Conservation (phyloP, 495 filamentous ascomycete species). For the Baudoinia panamericana region DNA sequence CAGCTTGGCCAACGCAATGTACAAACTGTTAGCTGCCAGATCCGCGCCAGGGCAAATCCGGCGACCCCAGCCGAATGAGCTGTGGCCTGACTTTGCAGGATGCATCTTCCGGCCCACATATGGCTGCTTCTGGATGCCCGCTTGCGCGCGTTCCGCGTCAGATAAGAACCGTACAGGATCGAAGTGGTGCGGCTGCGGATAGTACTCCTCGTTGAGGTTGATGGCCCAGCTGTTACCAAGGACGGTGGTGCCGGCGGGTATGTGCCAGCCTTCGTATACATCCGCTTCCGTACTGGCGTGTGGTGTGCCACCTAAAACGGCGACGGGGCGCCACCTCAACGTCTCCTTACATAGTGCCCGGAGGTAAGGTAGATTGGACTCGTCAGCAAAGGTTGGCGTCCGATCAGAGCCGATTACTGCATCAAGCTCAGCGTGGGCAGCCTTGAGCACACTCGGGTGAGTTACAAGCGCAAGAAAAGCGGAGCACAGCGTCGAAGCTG, state of each 20-base stretch:
- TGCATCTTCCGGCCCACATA: slow-evolving; percentile 27
- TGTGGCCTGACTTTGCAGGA: slow-evolving; percentile 34
- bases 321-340: slow-evolving; percentile 48
- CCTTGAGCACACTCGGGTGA: slow-evolving; percentile 36
- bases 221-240: slow-evolving; percentile 55
- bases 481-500: slow-evolving; percentile 45
- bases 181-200: slow-evolving; percentile 50
- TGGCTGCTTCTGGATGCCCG: slow-evolving; percentile 26
- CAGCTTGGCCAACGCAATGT: slow-evolving; percentile 26
- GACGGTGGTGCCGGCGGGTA: slow-evolving; percentile 40
- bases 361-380: slow-evolving; percentile 39
- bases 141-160: slow-evolving; percentile 2
- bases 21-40: slow-evolving; percentile 26
- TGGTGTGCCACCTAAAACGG: slow-evolving; percentile 46
- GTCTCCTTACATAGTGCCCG: slow-evolving; percentile 42
- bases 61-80: slow-evolving; percentile 38
- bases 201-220: slow-evolving; percentile 43
- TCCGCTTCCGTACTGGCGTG: slow-evolving; percentile 49
- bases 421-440: slow-evolving; percentile 43
- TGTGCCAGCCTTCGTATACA: slow-evolving; percentile 34
- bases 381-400: slow-evolving; percentile 40
- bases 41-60: slow-evolving; percentile 28
- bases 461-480: slow-evolving; percentile 45
- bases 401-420: slow-evolving; percentile 39
- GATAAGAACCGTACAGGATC: slow-evolving; percentile 27